phyloP scores from a whole-genome alignment of 768 basidiomycete species.

The Hydnomerulius pinastri region DNA sequence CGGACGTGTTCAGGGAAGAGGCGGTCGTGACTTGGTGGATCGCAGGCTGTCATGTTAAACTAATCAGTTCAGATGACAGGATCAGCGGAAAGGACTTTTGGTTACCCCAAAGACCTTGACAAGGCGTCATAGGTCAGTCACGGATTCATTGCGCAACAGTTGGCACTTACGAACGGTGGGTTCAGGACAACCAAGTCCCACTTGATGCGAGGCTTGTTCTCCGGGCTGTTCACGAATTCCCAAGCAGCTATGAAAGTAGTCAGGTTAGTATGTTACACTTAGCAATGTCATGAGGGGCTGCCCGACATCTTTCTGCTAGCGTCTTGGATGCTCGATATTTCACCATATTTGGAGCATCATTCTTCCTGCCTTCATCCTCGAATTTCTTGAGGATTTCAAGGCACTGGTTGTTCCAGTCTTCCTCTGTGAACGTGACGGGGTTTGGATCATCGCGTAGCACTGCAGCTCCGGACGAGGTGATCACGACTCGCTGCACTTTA shows the following conservation, averaged over 20 bases:
- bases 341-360: slow-evolving; percentile 32
- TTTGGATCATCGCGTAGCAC: slow-evolving; percentile 35
- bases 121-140: not conserved
- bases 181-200: slow-evolving; percentile 43
- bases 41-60: slow-evolving; percentile 33
- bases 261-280: too few species aligned
- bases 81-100: not conserved
- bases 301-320: slow-evolving; percentile 58
- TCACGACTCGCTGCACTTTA: slow-evolving; percentile 64
- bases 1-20: slow-evolving; percentile 42
- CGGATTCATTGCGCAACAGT: not conserved
- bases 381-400: slow-evolving; percentile 43
- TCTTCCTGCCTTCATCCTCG: slow-evolving; percentile 46
- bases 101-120: slow-evolving; percentile 32
- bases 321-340: slow-evolving; percentile 67
- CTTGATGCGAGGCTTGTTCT: slow-evolving; percentile 32
- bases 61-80: not conserved
- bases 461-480: slow-evolving; percentile 64
- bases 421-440: slow-evolving; percentile 41
- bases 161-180: slow-evolving; percentile 38
- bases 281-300: too few species aligned
- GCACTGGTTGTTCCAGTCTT: slow-evolving; percentile 59
- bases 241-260: slow-evolving; percentile 43
- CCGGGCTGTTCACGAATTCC: slow-evolving; percentile 37
- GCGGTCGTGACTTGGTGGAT: slow-evolving; percentile 42